Evolutionary conservation across 2,329 filamentous ascomycete species (phyloP).

Genomic region (Ambrosiella cleistominuta): DNA sequence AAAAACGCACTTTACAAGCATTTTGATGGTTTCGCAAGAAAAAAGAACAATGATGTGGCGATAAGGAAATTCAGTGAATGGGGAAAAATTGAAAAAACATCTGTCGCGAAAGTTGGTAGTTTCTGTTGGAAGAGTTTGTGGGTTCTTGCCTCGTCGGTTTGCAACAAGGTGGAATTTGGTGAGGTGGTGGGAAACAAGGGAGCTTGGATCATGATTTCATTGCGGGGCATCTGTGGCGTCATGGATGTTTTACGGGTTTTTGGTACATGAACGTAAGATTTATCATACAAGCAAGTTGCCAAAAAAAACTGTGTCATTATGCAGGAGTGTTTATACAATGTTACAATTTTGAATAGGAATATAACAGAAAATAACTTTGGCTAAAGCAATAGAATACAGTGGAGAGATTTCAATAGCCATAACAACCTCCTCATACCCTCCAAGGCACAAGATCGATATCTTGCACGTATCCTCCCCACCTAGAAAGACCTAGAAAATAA

Average conservation of each 20-base stretch:
- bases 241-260: not conserved
- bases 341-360: not conserved
- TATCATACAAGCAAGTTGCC: too few species aligned
- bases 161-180: not conserved
- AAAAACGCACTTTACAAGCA: conserved; percentile 34
- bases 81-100: too few species aligned
- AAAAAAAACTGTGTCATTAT: not conserved
- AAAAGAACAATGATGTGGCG: not conserved
- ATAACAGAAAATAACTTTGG: conserved; percentile 1
- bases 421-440: not conserved
- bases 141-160: too few species aligned
- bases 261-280: too few species aligned
- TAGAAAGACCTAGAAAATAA: not conserved
- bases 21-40: conserved; percentile 14
- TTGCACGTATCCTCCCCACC: not conserved
- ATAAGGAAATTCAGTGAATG: too few species aligned
- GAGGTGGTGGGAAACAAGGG: not conserved
- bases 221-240: not conserved
- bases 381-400: conserved; percentile 10
- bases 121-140: not conserved
- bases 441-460: not conserved
- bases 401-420: conserved; percentile 11
- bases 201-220: not conserved
- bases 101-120: not conserved
- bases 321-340: not conserved